phyloP scores from a whole-genome alignment of 208 protist species.

The Acanthamoeba royreba region DNA sequence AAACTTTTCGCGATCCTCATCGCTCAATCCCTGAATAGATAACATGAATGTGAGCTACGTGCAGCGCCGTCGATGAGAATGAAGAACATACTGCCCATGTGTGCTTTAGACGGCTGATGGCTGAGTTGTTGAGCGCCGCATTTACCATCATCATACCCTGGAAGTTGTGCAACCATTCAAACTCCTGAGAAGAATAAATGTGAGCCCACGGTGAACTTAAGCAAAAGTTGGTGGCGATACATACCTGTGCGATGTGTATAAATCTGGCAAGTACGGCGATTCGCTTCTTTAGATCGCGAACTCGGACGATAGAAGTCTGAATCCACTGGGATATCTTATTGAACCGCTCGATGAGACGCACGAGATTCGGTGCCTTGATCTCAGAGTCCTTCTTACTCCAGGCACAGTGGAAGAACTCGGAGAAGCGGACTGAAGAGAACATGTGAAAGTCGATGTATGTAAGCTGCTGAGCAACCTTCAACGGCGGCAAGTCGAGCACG shows the following conservation, averaged over 20 bases:
- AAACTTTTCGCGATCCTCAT: background rate
- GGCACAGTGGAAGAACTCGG: background rate
- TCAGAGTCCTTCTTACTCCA: background rate
- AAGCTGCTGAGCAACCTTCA: background rate
- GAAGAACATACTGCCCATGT: background rate
- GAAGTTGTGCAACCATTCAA: conserved; percentile 4
- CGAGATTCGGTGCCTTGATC: background rate
- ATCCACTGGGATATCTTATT: conserved; percentile 7
- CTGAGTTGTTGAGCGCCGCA: background rate
- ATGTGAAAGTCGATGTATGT: background rate
- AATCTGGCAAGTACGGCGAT: background rate
- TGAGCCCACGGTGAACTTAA: too few species aligned
- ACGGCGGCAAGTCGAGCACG: background rate
- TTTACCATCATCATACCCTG: conserved; percentile 38
- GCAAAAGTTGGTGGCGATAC: too few species aligned
- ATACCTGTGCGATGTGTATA: background rate
- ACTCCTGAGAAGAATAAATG: background rate
- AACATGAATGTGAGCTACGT: background rate
- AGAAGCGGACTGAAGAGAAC: background rate
- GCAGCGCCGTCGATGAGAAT: background rate
- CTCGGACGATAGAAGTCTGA: background rate
- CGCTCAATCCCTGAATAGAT: background rate
- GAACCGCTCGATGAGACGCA: background rate
- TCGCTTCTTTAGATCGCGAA: background rate
- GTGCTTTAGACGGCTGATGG: background rate